A percentile compares a stretch with the other conserved stretches of the same genome.
These are phyloP conservation scores for Boletus rubescentipes DNA, from an alignment of 768 basidiomycete species.

Conservation along the genomic window DNA sequence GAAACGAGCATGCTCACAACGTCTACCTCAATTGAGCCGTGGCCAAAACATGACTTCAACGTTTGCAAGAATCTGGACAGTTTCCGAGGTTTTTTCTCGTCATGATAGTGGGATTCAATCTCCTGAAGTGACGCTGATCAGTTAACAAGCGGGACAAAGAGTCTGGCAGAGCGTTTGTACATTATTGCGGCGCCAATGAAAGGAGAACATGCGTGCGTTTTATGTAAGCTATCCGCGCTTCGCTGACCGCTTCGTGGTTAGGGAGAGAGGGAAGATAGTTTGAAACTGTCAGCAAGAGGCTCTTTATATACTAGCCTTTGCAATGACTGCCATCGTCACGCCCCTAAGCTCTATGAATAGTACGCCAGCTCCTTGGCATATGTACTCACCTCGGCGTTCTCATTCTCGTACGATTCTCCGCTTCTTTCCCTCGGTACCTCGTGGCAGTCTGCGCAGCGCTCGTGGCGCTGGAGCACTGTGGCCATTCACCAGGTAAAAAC, in stretches of 20 bases:
- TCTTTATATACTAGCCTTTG: slow-evolving; percentile 5
- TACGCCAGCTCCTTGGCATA: neutral
- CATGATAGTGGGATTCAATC: neutral
- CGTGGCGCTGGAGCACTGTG: neutral
- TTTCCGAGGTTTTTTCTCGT: slow-evolving; percentile 9
- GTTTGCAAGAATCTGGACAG: slow-evolving; percentile 5
- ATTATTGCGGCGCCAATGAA: neutral
- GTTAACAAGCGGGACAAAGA: neutral
- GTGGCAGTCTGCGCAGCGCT: slow-evolving; percentile 2
- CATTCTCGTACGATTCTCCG: slow-evolving; percentile 1
- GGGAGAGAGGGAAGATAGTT: neutral
- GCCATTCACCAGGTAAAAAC: too few species aligned
- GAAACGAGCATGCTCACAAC: slow-evolving; percentile 11
- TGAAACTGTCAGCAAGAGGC: neutral
- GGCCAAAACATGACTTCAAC: slow-evolving; percentile 25
- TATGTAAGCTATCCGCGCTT: neutral
- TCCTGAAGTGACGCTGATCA: slow-evolving; percentile 6
- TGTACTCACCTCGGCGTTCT: neutral
- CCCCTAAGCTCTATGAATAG: slow-evolving; percentile 10
- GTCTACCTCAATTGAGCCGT: slow-evolving; percentile 9
- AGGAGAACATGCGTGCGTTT: slow-evolving; percentile 7
- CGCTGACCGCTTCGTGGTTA: slow-evolving; percentile 1
- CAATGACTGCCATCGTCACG: neutral
- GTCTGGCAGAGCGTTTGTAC: neutral
- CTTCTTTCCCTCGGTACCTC: slow-evolving; percentile 8